These are phyloP conservation scores for Aspergillus homomorphus DNA, from an alignment of 495 filamentous ascomycete species.

Conservation along the genomic window DNA sequence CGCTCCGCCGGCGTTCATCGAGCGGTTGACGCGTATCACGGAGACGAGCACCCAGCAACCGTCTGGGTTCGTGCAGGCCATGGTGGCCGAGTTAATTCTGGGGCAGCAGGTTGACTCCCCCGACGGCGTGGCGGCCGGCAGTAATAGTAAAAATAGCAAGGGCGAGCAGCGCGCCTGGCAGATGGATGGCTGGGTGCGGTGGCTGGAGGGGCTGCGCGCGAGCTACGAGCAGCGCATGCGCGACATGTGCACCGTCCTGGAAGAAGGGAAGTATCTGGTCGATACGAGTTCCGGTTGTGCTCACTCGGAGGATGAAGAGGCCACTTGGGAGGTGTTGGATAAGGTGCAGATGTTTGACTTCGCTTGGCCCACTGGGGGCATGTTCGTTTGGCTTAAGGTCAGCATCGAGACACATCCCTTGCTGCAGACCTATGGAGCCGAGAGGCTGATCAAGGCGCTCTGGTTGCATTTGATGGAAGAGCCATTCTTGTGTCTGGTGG, in stretches of 20 bases:
- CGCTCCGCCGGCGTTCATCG: slow-evolving; percentile 71
- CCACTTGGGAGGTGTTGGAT: slow-evolving; percentile 66
- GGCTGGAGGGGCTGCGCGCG: slow-evolving; percentile 78
- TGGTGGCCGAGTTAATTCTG: slow-evolving; percentile 75
- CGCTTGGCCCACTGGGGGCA: slow-evolving; percentile 77
- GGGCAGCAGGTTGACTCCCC: slow-evolving; percentile 49
- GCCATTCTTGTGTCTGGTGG: slow-evolving; percentile 62
- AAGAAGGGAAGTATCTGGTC: slow-evolving; percentile 59
- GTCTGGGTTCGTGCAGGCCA: slow-evolving; percentile 79
- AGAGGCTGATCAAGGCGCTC: slow-evolving; percentile 55
- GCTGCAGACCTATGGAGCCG: slow-evolving; percentile 38
- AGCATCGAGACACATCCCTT: slow-evolving; percentile 71
- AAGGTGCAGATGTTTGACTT: slow-evolving; percentile 71
- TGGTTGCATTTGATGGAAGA: slow-evolving; percentile 70
- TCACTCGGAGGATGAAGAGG: slow-evolving; percentile 33
- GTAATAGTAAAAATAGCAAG: slow-evolving; percentile 19
- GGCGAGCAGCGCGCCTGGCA: slow-evolving; percentile 60
- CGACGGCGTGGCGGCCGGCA: slow-evolving; percentile 8
- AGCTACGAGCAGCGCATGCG: slow-evolving; percentile 81
- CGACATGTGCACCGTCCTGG: slow-evolving; percentile 66
- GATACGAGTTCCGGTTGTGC: slow-evolving; percentile 33
- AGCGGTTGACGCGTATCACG: slow-evolving; percentile 68
- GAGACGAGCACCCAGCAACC: slow-evolving; percentile 79
- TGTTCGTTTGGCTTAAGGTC: slow-evolving; percentile 84
- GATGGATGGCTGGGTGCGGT: slow-evolving; percentile 81